A percentile compares a stretch with the other conserved stretches of the same genome.
Conservation (phyloP, 805 yeast species). For the Saccharomycopsis sp. region DNA sequence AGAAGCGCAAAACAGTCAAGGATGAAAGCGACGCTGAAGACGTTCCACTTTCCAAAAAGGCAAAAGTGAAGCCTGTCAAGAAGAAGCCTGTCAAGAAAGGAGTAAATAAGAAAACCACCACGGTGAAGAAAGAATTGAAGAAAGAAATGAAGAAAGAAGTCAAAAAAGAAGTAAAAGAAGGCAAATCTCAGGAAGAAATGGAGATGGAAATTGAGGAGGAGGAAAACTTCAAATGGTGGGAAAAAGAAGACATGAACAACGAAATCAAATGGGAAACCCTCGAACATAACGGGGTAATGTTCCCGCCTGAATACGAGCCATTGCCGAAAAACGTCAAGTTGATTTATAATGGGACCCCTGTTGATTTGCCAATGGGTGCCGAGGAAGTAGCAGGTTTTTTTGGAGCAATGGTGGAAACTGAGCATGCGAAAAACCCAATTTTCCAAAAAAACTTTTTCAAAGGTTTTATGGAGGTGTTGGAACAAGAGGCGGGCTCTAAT, state of each 20-base stretch:
- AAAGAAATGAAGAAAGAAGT: conserved; percentile 1
- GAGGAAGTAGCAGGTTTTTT: conserved; percentile 96
- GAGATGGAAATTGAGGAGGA: conserved; percentile 44
- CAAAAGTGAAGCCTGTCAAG: conserved; percentile 11
- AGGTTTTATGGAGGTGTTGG: conserved; percentile 62
- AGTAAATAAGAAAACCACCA: conserved; percentile 9
- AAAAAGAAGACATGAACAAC: conserved; percentile 61
- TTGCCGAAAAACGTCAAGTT: conserved; percentile 70
- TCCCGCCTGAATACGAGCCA: conserved; percentile 88
- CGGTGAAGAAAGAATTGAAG: conserved; percentile 7
- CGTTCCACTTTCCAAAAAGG: conserved; percentile 14
- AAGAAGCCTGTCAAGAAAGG: conserved; percentile 15
- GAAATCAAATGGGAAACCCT: conserved; percentile 78
- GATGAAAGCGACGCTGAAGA: conserved; percentile 14
- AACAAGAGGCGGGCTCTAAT: conserved; percentile 42
- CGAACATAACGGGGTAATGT: conserved; percentile 83
- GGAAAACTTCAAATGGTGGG: conserved; percentile 79
- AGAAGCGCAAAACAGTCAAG: background rate
- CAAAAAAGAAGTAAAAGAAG: conserved; percentile 9
- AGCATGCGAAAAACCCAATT: conserved; percentile 79
- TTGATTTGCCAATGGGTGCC: conserved; percentile 65
- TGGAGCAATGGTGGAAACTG: conserved; percentile 81
- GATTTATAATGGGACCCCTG: conserved; percentile 68
- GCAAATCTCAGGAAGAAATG: conserved; percentile 19
- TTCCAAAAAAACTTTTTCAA: conserved; percentile 81